These are phyloP conservation scores for Debaryomycetaceae sp. DNA, from an alignment of 1,139 yeast species.

Conservation along the genomic window DNA sequence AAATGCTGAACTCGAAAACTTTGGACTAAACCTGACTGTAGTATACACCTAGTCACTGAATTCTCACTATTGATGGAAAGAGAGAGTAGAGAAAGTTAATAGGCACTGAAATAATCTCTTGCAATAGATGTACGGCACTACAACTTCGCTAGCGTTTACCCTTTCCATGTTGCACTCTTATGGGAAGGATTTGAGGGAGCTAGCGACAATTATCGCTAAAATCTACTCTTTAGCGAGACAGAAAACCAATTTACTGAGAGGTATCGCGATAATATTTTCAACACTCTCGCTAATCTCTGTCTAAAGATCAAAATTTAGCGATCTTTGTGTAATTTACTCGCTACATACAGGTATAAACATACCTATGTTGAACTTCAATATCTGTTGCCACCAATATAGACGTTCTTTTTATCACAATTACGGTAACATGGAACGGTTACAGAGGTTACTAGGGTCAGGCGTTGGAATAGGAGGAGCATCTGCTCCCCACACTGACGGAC, in stretches of 20 bases:
- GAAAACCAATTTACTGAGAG: too few species aligned
- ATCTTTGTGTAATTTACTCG: too few species aligned
- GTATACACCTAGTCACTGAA: too few species aligned
- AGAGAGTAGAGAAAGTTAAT: too few species aligned
- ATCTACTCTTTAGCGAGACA: too few species aligned
- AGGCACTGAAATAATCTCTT: not conserved
- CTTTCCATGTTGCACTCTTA: not conserved
- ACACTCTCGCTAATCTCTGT: too few species aligned
- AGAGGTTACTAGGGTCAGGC: conserved; percentile 63
- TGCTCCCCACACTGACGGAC: conserved; percentile 60
- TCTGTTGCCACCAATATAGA: not conserved
- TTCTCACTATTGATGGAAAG: too few species aligned
- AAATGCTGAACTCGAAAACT: too few species aligned
- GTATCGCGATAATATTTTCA: too few species aligned
- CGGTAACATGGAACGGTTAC: conserved; percentile 64
- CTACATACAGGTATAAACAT: too few species aligned
- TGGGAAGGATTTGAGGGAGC: not conserved
- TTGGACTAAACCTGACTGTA: too few species aligned
- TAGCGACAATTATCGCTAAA: not conserved
- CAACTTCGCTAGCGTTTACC: conserved; percentile 3
- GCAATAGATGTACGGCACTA: not conserved
- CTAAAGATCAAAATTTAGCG: too few species aligned
- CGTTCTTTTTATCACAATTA: not conserved
- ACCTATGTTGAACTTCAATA: not conserved
- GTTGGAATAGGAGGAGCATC: conserved; percentile 57